phyloP scores from a whole-genome alignment of 305 asterid genomes.

The Withania somnifera region DNA sequence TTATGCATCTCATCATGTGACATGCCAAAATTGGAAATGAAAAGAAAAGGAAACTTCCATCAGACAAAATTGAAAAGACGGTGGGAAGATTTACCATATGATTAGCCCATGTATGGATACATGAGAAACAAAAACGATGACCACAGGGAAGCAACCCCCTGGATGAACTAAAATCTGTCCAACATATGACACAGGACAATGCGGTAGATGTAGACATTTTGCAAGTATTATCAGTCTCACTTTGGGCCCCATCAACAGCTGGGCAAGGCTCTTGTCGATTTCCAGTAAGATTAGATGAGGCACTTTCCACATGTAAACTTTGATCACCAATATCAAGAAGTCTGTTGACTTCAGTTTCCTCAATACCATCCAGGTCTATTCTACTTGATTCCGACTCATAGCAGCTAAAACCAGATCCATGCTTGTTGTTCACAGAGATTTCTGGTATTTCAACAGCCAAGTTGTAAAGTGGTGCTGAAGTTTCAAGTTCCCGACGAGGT shows the following conservation, averaged over 20 bases:
- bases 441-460: constrained; percentile 23
- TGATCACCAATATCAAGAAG: constrained; percentile 12
- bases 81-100: constrained; percentile 37
- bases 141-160: constrained; percentile 91
- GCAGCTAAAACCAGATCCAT: constrained; percentile 10
- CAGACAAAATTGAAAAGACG: neutral
- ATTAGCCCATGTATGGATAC: constrained; percentile 80
- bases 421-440: constrained; percentile 13
- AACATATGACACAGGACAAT: constrained; percentile 84
- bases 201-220: constrained; percentile 25
- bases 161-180: constrained; percentile 71
- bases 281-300: constrained; percentile 12
- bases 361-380: constrained; percentile 16
- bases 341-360: constrained; percentile 20
- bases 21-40: neutral
- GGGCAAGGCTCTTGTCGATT: constrained; percentile 12
- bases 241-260: constrained; percentile 16
- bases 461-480: constrained; percentile 12
- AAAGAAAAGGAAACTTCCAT: neutral
- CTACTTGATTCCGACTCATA: constrained; percentile 1
- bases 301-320: constrained; percentile 7
- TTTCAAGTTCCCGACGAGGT: constrained; percentile 8
- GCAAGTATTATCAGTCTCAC: constrained; percentile 12
- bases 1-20: neutral
- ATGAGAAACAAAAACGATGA: constrained; percentile 85